Evolutionary conservation across 106 monocot species (phyloP).

Genomic region (Apostasia shenzhenica): DNA sequence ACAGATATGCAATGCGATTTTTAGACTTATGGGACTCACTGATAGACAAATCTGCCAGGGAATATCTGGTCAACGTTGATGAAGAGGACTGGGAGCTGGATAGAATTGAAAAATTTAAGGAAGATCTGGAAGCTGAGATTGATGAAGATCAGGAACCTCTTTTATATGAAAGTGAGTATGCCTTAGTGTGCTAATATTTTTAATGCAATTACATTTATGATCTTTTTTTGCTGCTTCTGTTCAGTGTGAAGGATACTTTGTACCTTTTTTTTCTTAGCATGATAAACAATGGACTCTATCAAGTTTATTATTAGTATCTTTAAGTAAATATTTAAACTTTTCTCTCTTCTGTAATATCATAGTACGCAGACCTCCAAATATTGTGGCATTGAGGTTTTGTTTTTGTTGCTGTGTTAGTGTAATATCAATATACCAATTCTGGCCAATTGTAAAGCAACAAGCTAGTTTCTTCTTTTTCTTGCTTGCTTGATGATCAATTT

Average conservation of each 20-base stretch:
- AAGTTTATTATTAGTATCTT: too few relatives aligned
- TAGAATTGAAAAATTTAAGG: conserved; percentile 88
- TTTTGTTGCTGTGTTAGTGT: neutral
- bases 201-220: neutral
- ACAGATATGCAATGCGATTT: conserved; percentile 99
- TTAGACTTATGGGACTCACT: conserved; percentile 94
- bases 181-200: neutral
- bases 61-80: conserved; percentile 40
- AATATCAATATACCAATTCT: neutral
- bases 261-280: too few relatives aligned
- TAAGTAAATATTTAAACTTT: too few relatives aligned
- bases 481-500: neutral
- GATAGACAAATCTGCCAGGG: conserved; percentile 67
- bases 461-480: neutral
- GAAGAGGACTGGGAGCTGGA: conserved; percentile 96
- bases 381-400: too few relatives aligned
- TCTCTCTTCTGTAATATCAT: too few relatives aligned
- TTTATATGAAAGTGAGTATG: conserved; percentile 77
- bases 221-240: neutral
- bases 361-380: too few relatives aligned
- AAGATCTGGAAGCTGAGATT: conserved; percentile 94
- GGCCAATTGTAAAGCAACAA: neutral
- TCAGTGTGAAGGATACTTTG: too few relatives aligned
- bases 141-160: conserved; percentile 98
- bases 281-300: too few relatives aligned